Conservation (phyloP, 805 yeast genomes). For the Wickerhamiella alocasiicola region DNA sequence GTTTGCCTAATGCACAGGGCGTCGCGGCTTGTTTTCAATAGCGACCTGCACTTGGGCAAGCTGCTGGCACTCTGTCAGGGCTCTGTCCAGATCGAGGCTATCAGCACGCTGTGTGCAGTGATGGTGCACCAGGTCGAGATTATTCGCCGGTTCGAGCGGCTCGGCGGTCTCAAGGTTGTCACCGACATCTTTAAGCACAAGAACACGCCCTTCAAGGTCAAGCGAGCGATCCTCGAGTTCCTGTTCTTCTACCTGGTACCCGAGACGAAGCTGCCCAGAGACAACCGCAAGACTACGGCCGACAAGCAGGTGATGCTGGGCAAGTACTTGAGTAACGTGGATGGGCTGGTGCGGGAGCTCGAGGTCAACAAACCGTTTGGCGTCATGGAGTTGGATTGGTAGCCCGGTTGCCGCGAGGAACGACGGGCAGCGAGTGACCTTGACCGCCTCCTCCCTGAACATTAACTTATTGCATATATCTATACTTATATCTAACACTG, state of each 20-base stretch:
- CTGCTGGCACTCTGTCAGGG: constrained; percentile 12
- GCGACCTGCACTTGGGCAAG: constrained; percentile 27
- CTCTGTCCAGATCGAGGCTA: constrained; percentile 30
- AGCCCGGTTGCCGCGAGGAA: no score
- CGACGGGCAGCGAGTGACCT: no score
- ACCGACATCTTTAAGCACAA: constrained; percentile 35
- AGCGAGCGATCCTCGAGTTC: constrained; percentile 55
- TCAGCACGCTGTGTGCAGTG: constrained; percentile 46
- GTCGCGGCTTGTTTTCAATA: constrained; percentile 39
- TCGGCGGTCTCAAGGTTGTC: constrained; percentile 42
- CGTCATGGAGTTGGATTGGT: constrained; percentile 37
- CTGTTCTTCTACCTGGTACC: constrained; percentile 56
- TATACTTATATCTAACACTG: background rate
- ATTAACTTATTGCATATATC: background rate
- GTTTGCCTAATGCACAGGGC: constrained; percentile 45
- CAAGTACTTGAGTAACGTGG: constrained; percentile 35
- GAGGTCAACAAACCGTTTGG: constrained; percentile 39
- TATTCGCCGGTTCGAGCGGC: constrained; percentile 45
- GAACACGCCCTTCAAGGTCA: constrained; percentile 38
- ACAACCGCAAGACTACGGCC: constrained; percentile 30
- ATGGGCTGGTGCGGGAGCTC: constrained; percentile 36
- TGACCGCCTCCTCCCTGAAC: no score
- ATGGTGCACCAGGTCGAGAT: constrained; percentile 45
- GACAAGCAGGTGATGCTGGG: constrained; percentile 36
- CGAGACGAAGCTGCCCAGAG: constrained; percentile 31